Base-by-base conservation (phyloP, 73 alveolate genomes). In the Uronychia binucleata region DNA sequence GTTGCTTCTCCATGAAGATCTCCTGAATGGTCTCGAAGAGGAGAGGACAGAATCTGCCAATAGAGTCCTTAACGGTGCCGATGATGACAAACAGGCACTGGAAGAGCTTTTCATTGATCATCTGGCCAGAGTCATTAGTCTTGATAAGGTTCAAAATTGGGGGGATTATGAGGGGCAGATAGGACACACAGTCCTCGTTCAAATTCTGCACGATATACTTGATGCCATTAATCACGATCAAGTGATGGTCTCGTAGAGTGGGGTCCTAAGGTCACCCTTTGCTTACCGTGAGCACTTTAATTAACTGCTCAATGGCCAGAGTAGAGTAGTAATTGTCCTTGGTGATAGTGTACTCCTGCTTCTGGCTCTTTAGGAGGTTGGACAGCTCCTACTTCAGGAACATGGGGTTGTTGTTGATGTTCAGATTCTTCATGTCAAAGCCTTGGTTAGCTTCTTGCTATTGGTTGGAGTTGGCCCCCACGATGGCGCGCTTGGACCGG, bases 191-290 rank as follows among this genome's bases (percentile, higher is more conserved):
- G 29, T 88, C 91, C 25, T 57, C 34, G 19, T 86, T 81, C 34
- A 88, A 28, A 29, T 77, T 82, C 29, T 83, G 32, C 30, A 88
- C 89, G 58, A 88, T 83, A 33, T 83, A 88, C 58, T 58, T 58
- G 27, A 82, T 77, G n/a, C 91, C 89, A 27, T 83, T 31, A 1
- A 88, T 33, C 32, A 88, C 94, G 25, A 86, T 88, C 27, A 79
- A 76, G 59, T 88, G 94, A 60, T 83, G 89, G 57, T 88, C 94
- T 46, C 91, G 81, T 26, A 88, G 67, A n/a, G 94, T 88, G 1
- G 87, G 81, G 59, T 88, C 89, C 32, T 46, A 67, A 34, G 19
- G 28, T 79, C 46, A 79, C 26, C 0, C 79, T 75, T 1, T 35
- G 86, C 26, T 79, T 67, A 26, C 58, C 78, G 28, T 33, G 78